Evolutionary conservation across 106 monocot genomes (phyloP), one percentile per base, ranked within the genome.

Genomic region (Dioscorea zingiberensis): DNA sequence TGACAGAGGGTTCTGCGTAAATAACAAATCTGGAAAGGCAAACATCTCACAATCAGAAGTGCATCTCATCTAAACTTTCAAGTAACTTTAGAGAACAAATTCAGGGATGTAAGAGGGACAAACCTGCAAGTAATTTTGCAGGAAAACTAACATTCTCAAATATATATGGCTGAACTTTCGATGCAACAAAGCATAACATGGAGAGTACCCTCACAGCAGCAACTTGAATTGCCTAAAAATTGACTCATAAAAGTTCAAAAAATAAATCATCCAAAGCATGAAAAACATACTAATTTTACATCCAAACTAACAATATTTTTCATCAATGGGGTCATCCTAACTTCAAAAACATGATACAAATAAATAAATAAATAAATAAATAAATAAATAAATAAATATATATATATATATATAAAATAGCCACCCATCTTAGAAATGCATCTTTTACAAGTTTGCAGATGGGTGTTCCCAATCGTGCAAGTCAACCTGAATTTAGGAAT

Each of bases 171-270:
- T 88, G 78, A 55, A 74, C 57, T 49, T 47, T 76, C 58, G 77
- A 74, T 25, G 80, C 80, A 51, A 81, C 58, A 74, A 57, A 71
- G 55, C 80, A 88, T 21, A 88, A 64, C 17, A 64, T 55, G 16
- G 88, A 80, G 65, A 93, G 68, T 75, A 85, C 72, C 74, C 64
- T 77, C 25, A 78, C 72, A 47, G 93, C 68, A 71, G 85, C 72
- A 9, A 80, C 22, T 72, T 93, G 88, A 60, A 85, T 72, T 55
- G 47, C 82, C 93, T 93, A 76, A 67, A 59, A 60, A 45, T 23
- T 56, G n/a, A 62, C n/a, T n/a, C n/a, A n/a, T n/a, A n/a, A n/a
- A n/a, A n/a, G n/a, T n/a, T n/a, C n/a, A n/a, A n/a, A n/a, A n/a
- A n/a, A n/a, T n/a, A n/a, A 12, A 55, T 29, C 4, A 62, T 29